Percentiles rank a stretch among this genome's conserved stretches.
Conservation (phyloP, 176 grass and related monocot species). For the Aechmea fasciata region DNA sequence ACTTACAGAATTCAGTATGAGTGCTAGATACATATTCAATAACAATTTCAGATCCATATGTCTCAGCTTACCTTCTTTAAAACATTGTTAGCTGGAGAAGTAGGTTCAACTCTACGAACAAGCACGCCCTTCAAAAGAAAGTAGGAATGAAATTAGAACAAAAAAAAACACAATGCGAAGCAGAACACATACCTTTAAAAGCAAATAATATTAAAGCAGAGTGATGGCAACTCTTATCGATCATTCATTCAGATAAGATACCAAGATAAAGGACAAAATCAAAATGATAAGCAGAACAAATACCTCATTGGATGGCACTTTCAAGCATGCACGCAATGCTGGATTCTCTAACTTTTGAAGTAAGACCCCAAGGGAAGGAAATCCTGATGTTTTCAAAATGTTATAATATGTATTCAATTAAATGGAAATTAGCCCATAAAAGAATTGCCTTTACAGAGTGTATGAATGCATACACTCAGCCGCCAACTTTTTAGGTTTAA, state of each 20-base stretch:
- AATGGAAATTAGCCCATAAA: not conserved
- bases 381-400: conserved; percentile 39
- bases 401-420: not conserved
- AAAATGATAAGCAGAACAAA: not conserved
- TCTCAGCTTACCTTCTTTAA: conserved; percentile 48
- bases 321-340: conserved; percentile 76
- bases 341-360: conserved; percentile 97
- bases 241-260: not conserved
- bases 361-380: conserved; percentile 93
- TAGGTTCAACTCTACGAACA: conserved; percentile 88
- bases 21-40: too few relatives aligned
- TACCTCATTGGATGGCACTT: conserved; percentile 89
- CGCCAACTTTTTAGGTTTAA: too few relatives aligned
- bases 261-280: not conserved
- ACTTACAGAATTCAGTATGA: not conserved
- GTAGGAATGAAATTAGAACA: conserved; percentile 13
- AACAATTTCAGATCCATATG: conserved; percentile 6
- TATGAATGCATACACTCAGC: not conserved
- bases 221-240: not conserved
- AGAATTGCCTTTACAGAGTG: not conserved
- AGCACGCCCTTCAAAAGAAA: conserved; percentile 74
- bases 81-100: conserved; percentile 68
- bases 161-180: not conserved
- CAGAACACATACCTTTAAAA: not conserved
- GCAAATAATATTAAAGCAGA: too few relatives aligned